phyloP scores from a whole-genome alignment of 139 green algal species.

The Chlorella sp. region DNA sequence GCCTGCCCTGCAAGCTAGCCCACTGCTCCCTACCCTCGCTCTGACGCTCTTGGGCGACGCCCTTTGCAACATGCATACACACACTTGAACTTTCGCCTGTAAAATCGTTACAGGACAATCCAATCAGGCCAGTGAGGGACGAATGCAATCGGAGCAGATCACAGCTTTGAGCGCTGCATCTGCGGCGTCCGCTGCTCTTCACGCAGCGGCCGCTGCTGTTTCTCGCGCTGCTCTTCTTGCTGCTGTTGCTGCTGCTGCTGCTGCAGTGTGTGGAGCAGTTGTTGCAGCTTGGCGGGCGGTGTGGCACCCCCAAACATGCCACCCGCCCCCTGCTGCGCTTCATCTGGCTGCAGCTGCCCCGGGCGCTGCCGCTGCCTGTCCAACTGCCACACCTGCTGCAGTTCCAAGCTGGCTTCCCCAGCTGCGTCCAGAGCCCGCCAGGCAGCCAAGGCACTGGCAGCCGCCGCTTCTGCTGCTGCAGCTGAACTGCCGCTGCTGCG shows the following conservation, averaged over 20 bases:
- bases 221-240: neutral
- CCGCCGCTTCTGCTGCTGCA: neutral
- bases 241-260: neutral
- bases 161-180: neutral
- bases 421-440: slow-evolving; percentile 48
- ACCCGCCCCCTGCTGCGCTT: neutral
- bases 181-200: neutral
- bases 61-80: neutral
- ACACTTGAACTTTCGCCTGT: neutral
- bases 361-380: neutral
- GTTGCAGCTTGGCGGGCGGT: neutral
- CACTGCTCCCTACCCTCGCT: neutral
- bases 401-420: slow-evolving; percentile 21
- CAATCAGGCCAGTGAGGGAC: neutral
- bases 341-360: neutral
- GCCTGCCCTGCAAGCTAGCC: neutral
- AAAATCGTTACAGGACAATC: neutral
- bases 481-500: neutral
- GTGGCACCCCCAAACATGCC: neutral
- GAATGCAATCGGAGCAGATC: neutral
- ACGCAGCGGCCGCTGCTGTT: neutral
- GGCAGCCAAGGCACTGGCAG: neutral
- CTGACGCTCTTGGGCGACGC: neutral
- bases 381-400: slow-evolving; percentile 47
- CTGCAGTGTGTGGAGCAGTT: neutral